These are phyloP conservation scores for Paecilomyces niveus DNA, from an alignment of 2,329 filamentous ascomycete species.

Conservation along the genomic window DNA sequence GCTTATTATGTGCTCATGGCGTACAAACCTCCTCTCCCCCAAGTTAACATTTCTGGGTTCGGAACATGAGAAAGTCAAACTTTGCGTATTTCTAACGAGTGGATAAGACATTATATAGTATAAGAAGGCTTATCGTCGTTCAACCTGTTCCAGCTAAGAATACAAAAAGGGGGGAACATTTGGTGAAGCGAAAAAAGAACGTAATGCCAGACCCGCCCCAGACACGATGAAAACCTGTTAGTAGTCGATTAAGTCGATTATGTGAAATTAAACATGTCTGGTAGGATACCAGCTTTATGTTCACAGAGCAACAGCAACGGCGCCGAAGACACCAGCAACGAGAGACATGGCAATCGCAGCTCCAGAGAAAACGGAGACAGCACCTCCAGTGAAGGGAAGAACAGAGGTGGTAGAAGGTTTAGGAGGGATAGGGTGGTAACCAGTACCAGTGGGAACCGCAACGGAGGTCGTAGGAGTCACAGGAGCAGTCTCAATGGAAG, in stretches of 20 bases:
- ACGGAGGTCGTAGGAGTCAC: not conserved
- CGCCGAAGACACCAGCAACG: constrained; percentile 5
- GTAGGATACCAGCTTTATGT: not conserved
- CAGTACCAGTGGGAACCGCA: not conserved
- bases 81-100: not conserved
- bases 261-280: not conserved
- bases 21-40: too few species aligned
- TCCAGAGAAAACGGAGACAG: constrained; percentile 3
- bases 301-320: constrained; percentile 9
- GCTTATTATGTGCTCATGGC: too few species aligned
- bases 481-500: not conserved
- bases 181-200: not conserved
- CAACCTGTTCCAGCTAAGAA: not conserved
- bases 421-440: not conserved
- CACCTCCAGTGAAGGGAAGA: constrained; percentile 4
- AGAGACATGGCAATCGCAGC: constrained; percentile 1
- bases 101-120: not conserved
- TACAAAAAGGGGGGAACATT: not conserved
- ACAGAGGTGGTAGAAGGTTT: not conserved
- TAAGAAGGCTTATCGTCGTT: not conserved
- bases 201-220: not conserved
- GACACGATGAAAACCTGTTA: not conserved
- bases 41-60: too few species aligned
- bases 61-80: too few species aligned
- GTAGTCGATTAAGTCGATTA: not conserved